These are phyloP conservation scores for Perkinsus olseni DNA, from an alignment of 169 alveolate genomes.

Conservation along the genomic window DNA sequence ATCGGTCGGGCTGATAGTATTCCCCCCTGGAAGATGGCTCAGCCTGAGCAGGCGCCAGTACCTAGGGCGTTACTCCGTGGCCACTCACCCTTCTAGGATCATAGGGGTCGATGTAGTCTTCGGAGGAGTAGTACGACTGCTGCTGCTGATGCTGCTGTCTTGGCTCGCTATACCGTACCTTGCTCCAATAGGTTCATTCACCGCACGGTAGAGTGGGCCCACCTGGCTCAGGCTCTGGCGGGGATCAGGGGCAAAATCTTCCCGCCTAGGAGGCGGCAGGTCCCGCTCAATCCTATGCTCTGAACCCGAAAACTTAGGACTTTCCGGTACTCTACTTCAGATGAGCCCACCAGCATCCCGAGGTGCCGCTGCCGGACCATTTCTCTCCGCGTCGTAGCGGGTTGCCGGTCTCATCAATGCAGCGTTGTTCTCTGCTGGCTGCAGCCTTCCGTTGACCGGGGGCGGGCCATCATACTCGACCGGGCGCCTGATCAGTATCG, in stretches of 20 bases:
- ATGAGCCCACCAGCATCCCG: too few species aligned
- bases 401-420: too few species aligned
- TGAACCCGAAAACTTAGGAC: neutral
- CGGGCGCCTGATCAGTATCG: too few species aligned
- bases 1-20: neutral
- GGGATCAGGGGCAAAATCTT: neutral
- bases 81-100: neutral
- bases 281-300: neutral
- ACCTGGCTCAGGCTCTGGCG: neutral
- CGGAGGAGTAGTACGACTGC: neutral
- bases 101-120: neutral
- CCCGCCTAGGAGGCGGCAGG: neutral
- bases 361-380: too few species aligned
- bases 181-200: neutral
- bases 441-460: too few species aligned
- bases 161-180: neutral
- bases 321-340: too few species aligned
- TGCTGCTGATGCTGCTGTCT: neutral
- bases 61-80: neutral
- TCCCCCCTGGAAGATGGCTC: neutral
- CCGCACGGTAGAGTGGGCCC: neutral
- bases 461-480: too few species aligned
- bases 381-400: too few species aligned
- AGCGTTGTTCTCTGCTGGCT: too few species aligned
- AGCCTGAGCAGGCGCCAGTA: neutral